Evolutionary conservation across 371 early-diverging fungal genomes (phyloP).

Genomic region (Umbelopsis sp.): DNA sequence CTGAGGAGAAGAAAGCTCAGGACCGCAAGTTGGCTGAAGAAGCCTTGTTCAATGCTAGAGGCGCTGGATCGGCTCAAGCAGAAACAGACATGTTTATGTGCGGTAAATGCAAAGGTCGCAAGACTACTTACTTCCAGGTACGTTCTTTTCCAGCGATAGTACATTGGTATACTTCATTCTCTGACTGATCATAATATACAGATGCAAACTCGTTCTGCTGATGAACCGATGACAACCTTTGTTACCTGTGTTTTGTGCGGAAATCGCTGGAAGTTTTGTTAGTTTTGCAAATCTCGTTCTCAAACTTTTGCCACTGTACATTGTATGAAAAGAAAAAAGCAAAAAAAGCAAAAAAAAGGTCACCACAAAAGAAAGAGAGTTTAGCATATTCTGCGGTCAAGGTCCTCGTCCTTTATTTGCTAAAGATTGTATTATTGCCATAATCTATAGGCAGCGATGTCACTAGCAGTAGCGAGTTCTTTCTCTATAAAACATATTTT

Average conservation of each 20-base stretch:
- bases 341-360: not conserved
- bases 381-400: not conserved
- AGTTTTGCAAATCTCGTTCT: not conserved
- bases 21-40: slow-evolving; percentile 74
- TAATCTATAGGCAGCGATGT: too few relatives aligned
- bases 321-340: not conserved
- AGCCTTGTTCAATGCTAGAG: slow-evolving; percentile 79
- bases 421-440: too few relatives aligned
- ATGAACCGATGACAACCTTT: slow-evolving; percentile 98
- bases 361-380: not conserved
- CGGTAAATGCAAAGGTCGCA: slow-evolving; percentile 90
- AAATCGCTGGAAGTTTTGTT: slow-evolving; percentile 80
- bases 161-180: not conserved
- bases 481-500: not conserved
- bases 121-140: slow-evolving; percentile 96
- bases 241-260: slow-evolving; percentile 86
- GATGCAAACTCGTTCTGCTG: slow-evolving; percentile 93
- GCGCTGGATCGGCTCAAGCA: slow-evolving; percentile 78
- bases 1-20: slow-evolving; percentile 76
- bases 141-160: not conserved
- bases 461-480: too few relatives aligned
- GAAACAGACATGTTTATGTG: slow-evolving; percentile 96
- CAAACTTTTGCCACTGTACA: not conserved
- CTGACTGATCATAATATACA: not conserved
- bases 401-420: too few relatives aligned